Evolutionary conservation across 257 asterid genomes (phyloP), one percentile per base, ranked within the genome.

Genomic region (Mentha longifolia): DNA sequence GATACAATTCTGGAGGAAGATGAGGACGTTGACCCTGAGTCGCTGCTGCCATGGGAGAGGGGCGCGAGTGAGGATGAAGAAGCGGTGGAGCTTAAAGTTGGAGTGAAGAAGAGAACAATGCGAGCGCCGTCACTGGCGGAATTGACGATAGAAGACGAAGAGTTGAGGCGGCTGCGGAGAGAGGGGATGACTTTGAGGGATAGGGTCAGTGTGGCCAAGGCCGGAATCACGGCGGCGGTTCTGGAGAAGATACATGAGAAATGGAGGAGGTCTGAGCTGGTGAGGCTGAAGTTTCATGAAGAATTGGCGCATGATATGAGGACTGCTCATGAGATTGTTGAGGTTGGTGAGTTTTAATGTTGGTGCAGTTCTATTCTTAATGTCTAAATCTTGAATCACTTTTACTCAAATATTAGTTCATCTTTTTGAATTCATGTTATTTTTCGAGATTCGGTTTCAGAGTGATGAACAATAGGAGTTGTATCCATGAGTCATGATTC

Each of bases 291-390:
- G 81, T 94, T 94, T 82, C 99, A 94, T 43, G 99, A 94, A 79
- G 94, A 82, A 3, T 81, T 94, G 81, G 99, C 99, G 12, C 88
- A 80, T 81, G 99, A 94, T 84, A 94, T 91, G 99, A 94, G 55
- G 83, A 94, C 98, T 28, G 99, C 91, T 0, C 98, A 94, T 62
- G 90, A 86, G 85, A 89, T 94, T 46, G 98, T 94, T 77, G 99
- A 94, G 99, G 98, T 94, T 83, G 81, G 87, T 80, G 76, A 60
- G 65, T 80, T 78, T 77, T 71, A 61, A 19, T 61, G 49, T 77
- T 68, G 64, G 39, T 60, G 66, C 51, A 28, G 3, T 51, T 17
- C 41, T 17, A 15, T 37, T 35, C 16, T 57, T 65, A 45, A 65
- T 31, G 13, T 56, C 14, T 58, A 28, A 57, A 15, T 57, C 68